phyloP scores from a whole-genome alignment of 2,329 filamentous ascomycete species.

The Simplicillium aogashimaense region DNA sequence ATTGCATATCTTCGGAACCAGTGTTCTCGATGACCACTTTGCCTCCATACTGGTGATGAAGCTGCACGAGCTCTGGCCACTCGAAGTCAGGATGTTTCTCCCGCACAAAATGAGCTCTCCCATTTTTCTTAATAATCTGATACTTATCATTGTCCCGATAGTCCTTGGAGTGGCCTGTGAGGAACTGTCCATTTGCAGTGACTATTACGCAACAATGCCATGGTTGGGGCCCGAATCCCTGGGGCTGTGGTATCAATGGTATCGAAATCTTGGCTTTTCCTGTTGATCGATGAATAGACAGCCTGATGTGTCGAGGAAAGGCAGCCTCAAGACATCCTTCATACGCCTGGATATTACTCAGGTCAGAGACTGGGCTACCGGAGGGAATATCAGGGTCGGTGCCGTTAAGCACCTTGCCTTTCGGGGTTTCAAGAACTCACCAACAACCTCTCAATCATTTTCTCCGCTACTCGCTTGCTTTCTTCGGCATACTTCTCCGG shows the following conservation, averaged over 20 bases:
- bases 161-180: too few species aligned
- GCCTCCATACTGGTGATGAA: constrained; percentile 1
- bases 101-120: neutral
- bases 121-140: too few species aligned
- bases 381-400: too few species aligned
- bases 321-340: neutral
- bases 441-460: neutral
- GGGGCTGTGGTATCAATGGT: constrained; percentile 2
- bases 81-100: constrained; percentile 1
- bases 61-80: neutral
- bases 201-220: constrained; percentile 3
- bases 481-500: neutral
- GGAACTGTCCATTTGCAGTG: too few species aligned
- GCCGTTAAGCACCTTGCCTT: too few species aligned
- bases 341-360: neutral
- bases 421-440: too few species aligned
- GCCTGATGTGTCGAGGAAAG: neutral
- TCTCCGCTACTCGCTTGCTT: neutral
- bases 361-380: too few species aligned
- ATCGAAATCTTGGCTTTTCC: constrained; percentile 4
- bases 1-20: neutral
- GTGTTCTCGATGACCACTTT: constrained; percentile 1
- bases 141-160: too few species aligned
- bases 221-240: constrained; percentile 1
- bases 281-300: constrained; percentile 5